These are phyloP conservation scores for Dothideomycetes sp. DNA, from an alignment of 2,329 filamentous ascomycete genomes.

Conservation along the genomic window DNA sequence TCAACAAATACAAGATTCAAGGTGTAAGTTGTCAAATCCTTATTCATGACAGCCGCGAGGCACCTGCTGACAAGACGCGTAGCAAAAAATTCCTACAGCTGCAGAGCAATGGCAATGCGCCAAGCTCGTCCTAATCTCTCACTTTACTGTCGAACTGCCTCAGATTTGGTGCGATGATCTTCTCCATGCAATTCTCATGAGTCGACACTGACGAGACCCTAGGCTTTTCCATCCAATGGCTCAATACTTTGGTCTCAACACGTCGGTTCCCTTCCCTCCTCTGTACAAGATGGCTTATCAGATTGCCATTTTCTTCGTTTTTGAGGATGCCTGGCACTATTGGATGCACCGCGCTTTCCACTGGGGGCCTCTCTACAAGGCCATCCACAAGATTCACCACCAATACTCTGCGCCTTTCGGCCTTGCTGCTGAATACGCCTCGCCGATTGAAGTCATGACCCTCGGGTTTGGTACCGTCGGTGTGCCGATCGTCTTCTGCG, in stretches of 20 bases:
- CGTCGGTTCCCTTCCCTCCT: constrained; percentile 79
- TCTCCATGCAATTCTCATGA: background rate
- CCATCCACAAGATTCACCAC: constrained; percentile 98
- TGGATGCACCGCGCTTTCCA: constrained; percentile 89
- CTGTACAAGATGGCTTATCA: constrained; percentile 80
- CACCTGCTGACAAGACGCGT: constrained; percentile 9
- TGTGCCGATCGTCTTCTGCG: constrained; percentile 72
- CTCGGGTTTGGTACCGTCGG: constrained; percentile 80
- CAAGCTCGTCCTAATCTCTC: constrained; percentile 79
- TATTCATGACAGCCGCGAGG: background rate
- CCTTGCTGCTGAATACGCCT: constrained; percentile 92
- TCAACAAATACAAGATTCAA: constrained; percentile 93
- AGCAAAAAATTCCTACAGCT: constrained; percentile 80
- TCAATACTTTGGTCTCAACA: constrained; percentile 80
- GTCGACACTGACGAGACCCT: constrained; percentile 6
- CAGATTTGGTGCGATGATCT: constrained; percentile 65
- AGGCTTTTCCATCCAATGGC: constrained; percentile 93
- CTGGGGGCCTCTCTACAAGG: constrained; percentile 90
- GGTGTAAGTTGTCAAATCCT: constrained; percentile 42
- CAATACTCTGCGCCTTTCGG: constrained; percentile 97
- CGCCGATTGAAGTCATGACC: constrained; percentile 92
- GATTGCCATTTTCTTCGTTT: constrained; percentile 84
- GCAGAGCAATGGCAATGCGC: constrained; percentile 94
- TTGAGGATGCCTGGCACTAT: constrained; percentile 98
- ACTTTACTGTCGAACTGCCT: constrained; percentile 95